phyloP scores from a whole-genome alignment of 2,329 filamentous ascomycete genomes.

The Trichoderma sp. region DNA sequence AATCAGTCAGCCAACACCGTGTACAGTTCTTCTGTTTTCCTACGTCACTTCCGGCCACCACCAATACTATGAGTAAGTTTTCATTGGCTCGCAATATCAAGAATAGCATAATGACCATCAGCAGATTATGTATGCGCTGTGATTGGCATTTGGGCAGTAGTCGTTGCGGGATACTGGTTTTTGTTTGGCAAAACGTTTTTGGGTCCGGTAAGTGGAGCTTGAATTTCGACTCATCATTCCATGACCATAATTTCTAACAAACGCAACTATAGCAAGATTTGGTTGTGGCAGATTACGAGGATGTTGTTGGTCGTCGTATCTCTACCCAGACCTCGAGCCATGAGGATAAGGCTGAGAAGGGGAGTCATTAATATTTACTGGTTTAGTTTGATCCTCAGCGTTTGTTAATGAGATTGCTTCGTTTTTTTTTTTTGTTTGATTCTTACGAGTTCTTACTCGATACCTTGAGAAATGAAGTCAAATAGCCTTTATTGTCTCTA shows the following conservation, averaged over 20 bases:
- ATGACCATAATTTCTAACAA: neutral
- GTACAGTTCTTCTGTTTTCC: constrained; percentile 13
- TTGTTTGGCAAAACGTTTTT: constrained; percentile 7
- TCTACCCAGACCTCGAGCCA: constrained; percentile 1
- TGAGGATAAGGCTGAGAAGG: constrained; percentile 13
- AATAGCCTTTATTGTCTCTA: constrained; percentile 3
- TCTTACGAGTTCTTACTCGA: neutral
- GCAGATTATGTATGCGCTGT: constrained; percentile 15
- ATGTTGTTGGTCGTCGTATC: constrained; percentile 1
- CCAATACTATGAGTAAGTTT: constrained; percentile 12
- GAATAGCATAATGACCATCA: neutral
- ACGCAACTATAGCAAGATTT: constrained; percentile 7
- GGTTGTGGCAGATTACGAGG: constrained; percentile 2
- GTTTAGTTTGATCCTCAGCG: neutral
- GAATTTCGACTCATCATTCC: no score
- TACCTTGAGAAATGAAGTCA: neutral
- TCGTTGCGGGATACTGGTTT: constrained; percentile 7
- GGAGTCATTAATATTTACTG: neutral
- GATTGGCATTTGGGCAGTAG: constrained; percentile 11
- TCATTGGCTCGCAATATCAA: neutral
- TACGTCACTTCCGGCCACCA: neutral
- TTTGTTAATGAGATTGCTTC: neutral
- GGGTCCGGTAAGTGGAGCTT: neutral
- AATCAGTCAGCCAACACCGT: neutral
- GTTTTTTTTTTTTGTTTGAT: neutral